These are phyloP conservation scores for Penicillium freii DNA, from an alignment of 2,329 filamentous ascomycete genomes.

Conservation along the genomic window DNA sequence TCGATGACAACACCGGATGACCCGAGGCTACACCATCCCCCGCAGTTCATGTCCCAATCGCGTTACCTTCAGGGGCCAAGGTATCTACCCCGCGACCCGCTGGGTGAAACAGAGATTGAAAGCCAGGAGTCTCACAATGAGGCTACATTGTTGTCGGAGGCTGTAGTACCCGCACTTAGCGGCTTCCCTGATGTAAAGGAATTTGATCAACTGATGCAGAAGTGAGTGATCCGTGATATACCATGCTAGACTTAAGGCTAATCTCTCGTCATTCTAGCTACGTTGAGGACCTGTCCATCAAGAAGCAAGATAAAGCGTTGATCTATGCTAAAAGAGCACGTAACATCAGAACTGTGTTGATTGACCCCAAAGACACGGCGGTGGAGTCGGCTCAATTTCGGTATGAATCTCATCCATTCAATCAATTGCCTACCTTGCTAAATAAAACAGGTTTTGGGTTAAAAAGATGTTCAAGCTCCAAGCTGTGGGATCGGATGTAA, in stretches of 20 bases:
- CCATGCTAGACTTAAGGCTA: background rate
- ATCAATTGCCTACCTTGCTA: background rate
- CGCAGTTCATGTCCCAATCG: constrained; percentile 34
- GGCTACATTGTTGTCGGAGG: constrained; percentile 45
- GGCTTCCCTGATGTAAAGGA: constrained; percentile 48
- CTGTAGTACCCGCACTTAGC: constrained; percentile 43
- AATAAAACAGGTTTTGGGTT: constrained; percentile 48
- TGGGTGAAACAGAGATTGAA: constrained; percentile 42
- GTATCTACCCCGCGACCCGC: constrained; percentile 38
- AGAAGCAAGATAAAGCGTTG: constrained; percentile 53
- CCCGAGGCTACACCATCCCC: constrained; percentile 33
- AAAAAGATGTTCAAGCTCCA: constrained; percentile 55
- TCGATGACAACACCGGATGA: constrained; percentile 36
- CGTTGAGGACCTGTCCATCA: constrained; percentile 49
- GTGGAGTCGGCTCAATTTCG: constrained; percentile 53
- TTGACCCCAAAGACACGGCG: constrained; percentile 51
- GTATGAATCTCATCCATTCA: constrained; percentile 28
- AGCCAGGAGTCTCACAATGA: constrained; percentile 47
- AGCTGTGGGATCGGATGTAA: constrained; percentile 42
- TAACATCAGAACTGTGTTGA: constrained; percentile 49
- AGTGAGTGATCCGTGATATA: constrained; percentile 29
- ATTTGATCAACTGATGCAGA: constrained; percentile 48
- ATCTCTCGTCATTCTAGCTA: constrained; percentile 37
- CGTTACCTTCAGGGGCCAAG: constrained; percentile 34
- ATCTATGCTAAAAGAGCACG: constrained; percentile 49